Base-by-base conservation (phyloP, 2,329 filamentous ascomycete genomes). In the Alternaria arborescens region DNA sequence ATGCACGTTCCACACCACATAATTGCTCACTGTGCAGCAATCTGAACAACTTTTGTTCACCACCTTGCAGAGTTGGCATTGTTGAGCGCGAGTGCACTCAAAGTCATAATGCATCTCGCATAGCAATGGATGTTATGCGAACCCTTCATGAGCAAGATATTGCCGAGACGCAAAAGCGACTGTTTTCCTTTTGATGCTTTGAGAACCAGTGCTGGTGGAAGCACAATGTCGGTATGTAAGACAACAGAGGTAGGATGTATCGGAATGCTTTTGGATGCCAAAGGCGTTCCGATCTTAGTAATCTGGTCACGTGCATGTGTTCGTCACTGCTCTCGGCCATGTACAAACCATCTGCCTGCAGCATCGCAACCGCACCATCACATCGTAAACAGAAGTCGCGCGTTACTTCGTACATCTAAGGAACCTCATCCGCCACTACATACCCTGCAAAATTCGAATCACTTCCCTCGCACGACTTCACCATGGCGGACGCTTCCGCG, bases 401-500 rank as follows among this genome's bases (percentile, higher is more conserved):
- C 46, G 24, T 16, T 50, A 22, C 20, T 20, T 24, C 32, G 32
- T 30, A 38, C 34, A 10, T 34, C 28, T 22, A 36, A 4, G 61
- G 16, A 41, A 51, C 14, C 32, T 5, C 24, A 28, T 5, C 24
- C 28, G 16, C 43, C n/a, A n/a, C 24, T 22, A 50, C n/a, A 28
- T 5, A 41, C 6, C 4, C 36, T 52, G 28, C 47, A 58, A 42
- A 43, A 38, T 28, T 36, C 51, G 34, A 20, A 55, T 20, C 44
- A 47, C 62, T 43, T 44, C 53, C 40, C 22, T 42, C 51, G 55
- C 54, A 51, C 51, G 43, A 61, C 38, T 56, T 56, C 65, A 69
- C 64, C 56, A 94, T 94, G 91, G 88, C 90, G 77, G 91, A 94
- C 79, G 84, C 86, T 77, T 81, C 83, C 71, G 79, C 82, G 71